Base-by-base conservation (phyloP, 2,329 filamentous ascomycete species). In the Colletotrichum endophyticum region DNA sequence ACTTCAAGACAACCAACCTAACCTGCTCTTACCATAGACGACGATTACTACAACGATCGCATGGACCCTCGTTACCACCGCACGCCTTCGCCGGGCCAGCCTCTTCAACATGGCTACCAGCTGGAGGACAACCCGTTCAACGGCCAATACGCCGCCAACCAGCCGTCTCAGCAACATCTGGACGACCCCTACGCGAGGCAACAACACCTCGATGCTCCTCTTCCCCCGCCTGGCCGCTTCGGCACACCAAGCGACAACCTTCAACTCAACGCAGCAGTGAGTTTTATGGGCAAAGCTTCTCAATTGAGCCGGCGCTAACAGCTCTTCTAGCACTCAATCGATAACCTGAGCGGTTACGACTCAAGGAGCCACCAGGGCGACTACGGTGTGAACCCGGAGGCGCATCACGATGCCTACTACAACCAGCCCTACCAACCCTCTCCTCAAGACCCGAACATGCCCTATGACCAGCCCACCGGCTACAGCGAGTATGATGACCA, bases 351-450 rank as follows among this genome's bases (percentile, higher is more conserved):
- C 70, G 72, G 72, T 27, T 73, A 73, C 78, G 86, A 85, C 72
- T 85, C 85, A 71, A 84, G 84, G 62, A 84, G 88, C 77, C 90
- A 91, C 78, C 87, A 89, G 57, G 89, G 89, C 74, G 94, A 96
- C 72, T 96, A 97, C 84, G 89, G 92, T 6, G 86, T 98, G 77
- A 93, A 95, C 81, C 96, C 96, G 12, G 93, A 98, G 83, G 93
- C 93, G 74, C 95, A 98, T 81, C 95, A 97, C 83, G 95, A 98
- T 84, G 91, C 92, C 72, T 98, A 98, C 87, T 96, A 94, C 84
- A 95, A 93, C 80, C 92, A 94, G 79, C 94, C 95, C 2, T 98
- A 98, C 84, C 91, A 96, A 79, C 94, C 95, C 15, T 87, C 91
- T 12, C 89, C 89, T 6, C 87, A 91, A 49, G 92, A 93, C 88